Percentiles rank a stretch among this genome's conserved stretches.
phyloP scores from a whole-genome alignment of 495 filamentous ascomycete species.

The Haplographium delicatum region DNA sequence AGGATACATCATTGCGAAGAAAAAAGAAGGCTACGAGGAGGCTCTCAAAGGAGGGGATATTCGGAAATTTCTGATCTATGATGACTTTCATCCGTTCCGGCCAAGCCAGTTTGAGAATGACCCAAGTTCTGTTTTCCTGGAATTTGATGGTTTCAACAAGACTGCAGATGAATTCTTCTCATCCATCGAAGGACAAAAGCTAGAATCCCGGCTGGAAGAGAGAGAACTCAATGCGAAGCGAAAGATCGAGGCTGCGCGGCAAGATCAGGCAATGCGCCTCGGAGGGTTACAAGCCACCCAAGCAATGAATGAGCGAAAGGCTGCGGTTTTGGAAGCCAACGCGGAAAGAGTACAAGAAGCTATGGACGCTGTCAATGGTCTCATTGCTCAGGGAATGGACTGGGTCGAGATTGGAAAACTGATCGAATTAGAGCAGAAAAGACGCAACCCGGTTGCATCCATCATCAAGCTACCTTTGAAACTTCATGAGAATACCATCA shows the following conservation, averaged over 20 bases:
- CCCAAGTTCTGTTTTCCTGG: constrained; percentile 55
- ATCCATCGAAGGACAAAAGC: constrained; percentile 87
- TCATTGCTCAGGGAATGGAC: constrained; percentile 91
- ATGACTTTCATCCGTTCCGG: constrained; percentile 93
- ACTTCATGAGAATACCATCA: constrained; percentile 82
- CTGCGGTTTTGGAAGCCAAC: constrained; percentile 84
- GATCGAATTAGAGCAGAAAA: constrained; percentile 76
- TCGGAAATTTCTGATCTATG: constrained; percentile 59
- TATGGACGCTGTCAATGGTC: constrained; percentile 80
- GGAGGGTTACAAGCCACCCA: constrained; percentile 76
- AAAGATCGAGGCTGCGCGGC: constrained; percentile 73
- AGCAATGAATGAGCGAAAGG: constrained; percentile 80
- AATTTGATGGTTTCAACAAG: constrained; percentile 80
- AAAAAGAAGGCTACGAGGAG: constrained; percentile 24
- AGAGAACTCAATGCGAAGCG: constrained; percentile 73
- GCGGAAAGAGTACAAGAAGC: constrained; percentile 84
- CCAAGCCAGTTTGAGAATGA: constrained; percentile 76
- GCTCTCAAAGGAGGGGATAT: constrained; percentile 34
- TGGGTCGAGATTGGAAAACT: constrained; percentile 87
- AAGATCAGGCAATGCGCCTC: constrained; percentile 78
- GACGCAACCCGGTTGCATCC: constrained; percentile 78
- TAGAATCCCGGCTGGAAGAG: constrained; percentile 77
- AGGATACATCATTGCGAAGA: constrained; percentile 88
- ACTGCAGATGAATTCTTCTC: constrained; percentile 97
- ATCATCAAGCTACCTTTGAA: constrained; percentile 86